Base-by-base conservation (phyloP, 805 yeast genomes). In the Blastobotrys mokoenaii region DNA sequence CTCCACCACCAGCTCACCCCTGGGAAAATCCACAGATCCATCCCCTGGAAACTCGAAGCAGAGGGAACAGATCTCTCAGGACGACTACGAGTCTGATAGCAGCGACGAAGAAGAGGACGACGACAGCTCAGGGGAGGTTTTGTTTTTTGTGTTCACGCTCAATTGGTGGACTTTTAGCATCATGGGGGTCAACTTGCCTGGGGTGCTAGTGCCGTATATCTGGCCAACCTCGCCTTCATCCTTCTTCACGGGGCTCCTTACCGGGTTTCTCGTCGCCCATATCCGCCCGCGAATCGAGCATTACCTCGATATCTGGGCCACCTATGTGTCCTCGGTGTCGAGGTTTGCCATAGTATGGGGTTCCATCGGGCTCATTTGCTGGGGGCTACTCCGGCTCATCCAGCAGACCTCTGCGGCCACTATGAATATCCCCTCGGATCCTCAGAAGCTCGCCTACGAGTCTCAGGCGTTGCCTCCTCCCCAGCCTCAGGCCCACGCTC, bases 201-300 rank as follows among this genome's bases (percentile, higher is more conserved):
- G 25, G 15, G 22, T 17, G 6, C 25, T 40, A 2, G 36, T 40
- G 7, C 43, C 43, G 16, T 40, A 40, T 22, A 40, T 40, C 29
- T 40, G 47, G 46, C 51, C 51, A 6, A 38, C 48, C 9, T 44
- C 50, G 11, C 52, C 52, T 1, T 34, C 49, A 8, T 47, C 50
- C 25, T 49, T 46, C 43, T 29, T 40, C 29, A 38, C 50, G 11
- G 52, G 52, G 17, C 27, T 49, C 11, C 34, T 34, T 12, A 37
- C 40, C 8, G 52, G 52, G 30, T 42, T 49, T 7, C 22, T 44
- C 14, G 37, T 49, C 15, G 47, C 52, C 10, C 39, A 18, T 5
- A 11, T 46, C 17, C 36, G 47, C 9, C 52, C 52, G 8, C 36
- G 45, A 3, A 15, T 49, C 5, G 48, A 46, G 20, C 32, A 29